phyloP scores from a whole-genome alignment of 2,329 filamentous ascomycete genomes.

The Lasiodiplodia sp. region DNA sequence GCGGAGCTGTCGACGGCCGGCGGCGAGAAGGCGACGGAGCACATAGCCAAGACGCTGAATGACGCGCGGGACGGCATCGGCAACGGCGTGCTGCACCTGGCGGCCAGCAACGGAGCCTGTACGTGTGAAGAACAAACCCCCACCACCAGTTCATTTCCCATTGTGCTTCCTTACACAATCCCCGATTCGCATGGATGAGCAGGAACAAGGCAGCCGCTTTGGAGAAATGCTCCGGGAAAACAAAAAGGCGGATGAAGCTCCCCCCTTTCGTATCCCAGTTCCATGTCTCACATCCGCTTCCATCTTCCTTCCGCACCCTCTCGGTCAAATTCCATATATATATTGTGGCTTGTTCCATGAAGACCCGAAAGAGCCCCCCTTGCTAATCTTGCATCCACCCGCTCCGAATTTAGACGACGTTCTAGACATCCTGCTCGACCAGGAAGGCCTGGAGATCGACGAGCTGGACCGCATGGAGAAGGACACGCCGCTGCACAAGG shows the following conservation, averaged over 20 bases:
- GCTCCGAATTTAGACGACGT: slow-evolving; percentile 67
- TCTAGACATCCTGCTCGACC: slow-evolving; percentile 82
- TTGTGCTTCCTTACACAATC: background rate
- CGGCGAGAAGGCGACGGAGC: slow-evolving; percentile 61
- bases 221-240: background rate
- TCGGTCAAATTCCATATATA: background rate
- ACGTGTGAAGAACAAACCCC: slow-evolving; percentile 46
- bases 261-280: background rate
- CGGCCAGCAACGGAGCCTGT: slow-evolving; percentile 86
- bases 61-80: slow-evolving; percentile 84
- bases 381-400: background rate
- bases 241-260: background rate
- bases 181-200: background rate
- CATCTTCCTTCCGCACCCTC: background rate
- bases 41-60: slow-evolving; percentile 83
- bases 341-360: slow-evolving; percentile 3
- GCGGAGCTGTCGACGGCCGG: slow-evolving; percentile 59
- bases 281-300: background rate
- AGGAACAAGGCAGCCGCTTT: background rate
- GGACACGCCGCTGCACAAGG: slow-evolving; percentile 82
- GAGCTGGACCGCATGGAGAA: slow-evolving; percentile 73
- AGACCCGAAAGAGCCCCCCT: background rate
- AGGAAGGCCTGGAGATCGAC: slow-evolving; percentile 86
- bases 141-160: background rate
- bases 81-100: slow-evolving; percentile 88